Base-by-base conservation (phyloP, 345 rosid genomes). In the Geranium rotundifolium region DNA sequence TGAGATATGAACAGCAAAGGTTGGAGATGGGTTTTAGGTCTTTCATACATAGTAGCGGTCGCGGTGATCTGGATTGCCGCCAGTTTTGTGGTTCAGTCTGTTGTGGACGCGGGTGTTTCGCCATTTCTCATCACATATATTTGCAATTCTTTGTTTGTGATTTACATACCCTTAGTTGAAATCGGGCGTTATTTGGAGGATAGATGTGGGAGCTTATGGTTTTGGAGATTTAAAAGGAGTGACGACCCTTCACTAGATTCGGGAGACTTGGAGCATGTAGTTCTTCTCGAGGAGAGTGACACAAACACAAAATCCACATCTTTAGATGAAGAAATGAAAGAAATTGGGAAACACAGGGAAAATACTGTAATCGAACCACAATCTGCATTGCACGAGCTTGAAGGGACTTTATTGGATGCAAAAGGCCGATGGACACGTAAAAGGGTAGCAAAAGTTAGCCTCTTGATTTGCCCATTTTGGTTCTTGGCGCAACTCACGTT, bases 21-120 rank as follows among this genome's bases (percentile, higher is more conserved):
- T 13, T 81, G 93, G 96, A 85, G 79, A 77, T 92, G 98, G 95
- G 72, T 72, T 70, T 61, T 85, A 61, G 93, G 98, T 63, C 72
- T 92, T 70, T 60, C 76, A 19, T 89, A 92, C 78, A 88, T 89
- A 61, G 63, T 92, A 54, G 81, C 91, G 0, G 98, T 92, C 5
- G 98, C 98, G 0, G 73, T 76, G 57, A 92, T 92, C 58, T 92
- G 96, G 98, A 89, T 92, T 58, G 91, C 91, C 3, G 96, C 98
- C 10, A 89, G 96, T 76, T 92, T 85, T 66, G 95, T 89, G 71
- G 98, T 92, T 34, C 95, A 92, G 69, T 87, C 93, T 17, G 95
- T 87, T 23, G 93, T 89, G 7, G 93, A 89, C 75, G 85, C 73
- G 4, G 98, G 96, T 30, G 98, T 89, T 54, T 92, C 95, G 1